phyloP scores from a whole-genome alignment of 2,329 filamentous ascomycete genomes.

The Ceratocystis cacaofunesta region DNA sequence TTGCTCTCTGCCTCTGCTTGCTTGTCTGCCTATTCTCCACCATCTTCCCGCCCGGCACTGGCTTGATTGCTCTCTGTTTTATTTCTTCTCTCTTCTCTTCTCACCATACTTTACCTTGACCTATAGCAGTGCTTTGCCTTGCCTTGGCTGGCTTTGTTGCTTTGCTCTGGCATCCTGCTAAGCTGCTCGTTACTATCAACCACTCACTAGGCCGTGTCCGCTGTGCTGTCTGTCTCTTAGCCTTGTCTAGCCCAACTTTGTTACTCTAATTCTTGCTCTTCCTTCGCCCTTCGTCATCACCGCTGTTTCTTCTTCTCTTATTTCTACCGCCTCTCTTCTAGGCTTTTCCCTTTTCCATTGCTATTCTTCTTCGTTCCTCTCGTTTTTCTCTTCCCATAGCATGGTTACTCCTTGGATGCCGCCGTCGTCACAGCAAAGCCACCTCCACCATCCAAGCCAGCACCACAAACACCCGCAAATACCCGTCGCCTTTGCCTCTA shows the following conservation, averaged over 20 bases:
- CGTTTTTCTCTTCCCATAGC: conserved; percentile 16
- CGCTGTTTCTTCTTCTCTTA: conserved; percentile 2
- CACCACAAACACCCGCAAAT: conserved; percentile 20
- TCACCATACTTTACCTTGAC: neutral
- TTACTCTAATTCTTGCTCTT: no score
- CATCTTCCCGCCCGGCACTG: neutral
- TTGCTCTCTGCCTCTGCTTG: neutral
- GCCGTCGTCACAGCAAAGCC: neutral
- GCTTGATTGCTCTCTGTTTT: neutral
- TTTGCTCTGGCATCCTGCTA: no score
- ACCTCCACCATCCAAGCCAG: conserved; percentile 22
- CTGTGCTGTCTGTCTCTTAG: neutral
- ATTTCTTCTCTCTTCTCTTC: conserved; percentile 14
- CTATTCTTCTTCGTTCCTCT: conserved; percentile 18
- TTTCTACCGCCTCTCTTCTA: conserved; percentile 15
- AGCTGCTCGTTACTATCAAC: no score
- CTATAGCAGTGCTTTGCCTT: no score
- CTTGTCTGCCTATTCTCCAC: neutral
- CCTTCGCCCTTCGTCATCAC: neutral
- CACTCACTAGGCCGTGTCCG: no score
- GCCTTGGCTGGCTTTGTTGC: no score
- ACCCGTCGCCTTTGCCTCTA: neutral
- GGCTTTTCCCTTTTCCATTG: neutral
- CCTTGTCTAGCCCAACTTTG: no score
- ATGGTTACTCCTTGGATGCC: no score